These are phyloP conservation scores for Gnomoniopsis sp. DNA, from an alignment of 2,329 filamentous ascomycete genomes.

Conservation along the genomic window DNA sequence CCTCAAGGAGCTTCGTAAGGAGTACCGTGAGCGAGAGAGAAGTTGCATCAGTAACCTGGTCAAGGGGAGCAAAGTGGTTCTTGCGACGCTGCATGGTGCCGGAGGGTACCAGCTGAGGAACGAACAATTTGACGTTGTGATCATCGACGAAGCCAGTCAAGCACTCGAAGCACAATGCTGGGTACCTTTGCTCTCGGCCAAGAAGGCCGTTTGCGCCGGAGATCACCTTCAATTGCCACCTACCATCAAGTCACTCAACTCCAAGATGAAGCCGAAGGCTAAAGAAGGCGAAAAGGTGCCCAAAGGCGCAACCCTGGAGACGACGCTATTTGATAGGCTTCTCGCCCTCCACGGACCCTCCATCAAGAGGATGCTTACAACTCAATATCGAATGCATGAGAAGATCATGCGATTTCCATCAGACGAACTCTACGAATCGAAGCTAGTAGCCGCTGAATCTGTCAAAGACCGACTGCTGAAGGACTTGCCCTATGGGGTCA, in stretches of 20 bases:
- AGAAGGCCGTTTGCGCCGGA: constrained; percentile 85
- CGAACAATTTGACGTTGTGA: constrained; percentile 85
- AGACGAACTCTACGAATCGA: constrained; percentile 77
- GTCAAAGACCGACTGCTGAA: constrained; percentile 74
- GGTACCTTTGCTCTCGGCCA: constrained; percentile 79
- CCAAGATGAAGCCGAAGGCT: constrained; percentile 36
- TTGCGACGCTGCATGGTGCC: constrained; percentile 89
- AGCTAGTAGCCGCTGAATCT: constrained; percentile 74
- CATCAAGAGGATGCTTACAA: constrained; percentile 94
- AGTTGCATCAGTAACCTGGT: constrained; percentile 77
- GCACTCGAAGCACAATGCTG: constrained; percentile 96
- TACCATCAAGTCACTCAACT: constrained; percentile 79
- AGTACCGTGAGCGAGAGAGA: constrained; percentile 81
- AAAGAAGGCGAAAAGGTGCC: constrained; percentile 32
- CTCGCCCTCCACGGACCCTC: constrained; percentile 73
- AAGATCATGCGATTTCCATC: constrained; percentile 95
- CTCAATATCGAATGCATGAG: constrained; percentile 97
- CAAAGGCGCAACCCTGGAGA: constrained; percentile 67
- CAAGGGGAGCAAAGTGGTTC: constrained; percentile 75
- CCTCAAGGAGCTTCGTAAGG: constrained; percentile 78
- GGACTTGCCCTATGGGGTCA: constrained; percentile 73
- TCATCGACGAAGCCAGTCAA: constrained; percentile 95
- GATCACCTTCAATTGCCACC: constrained; percentile 93
- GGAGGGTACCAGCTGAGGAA: constrained; percentile 79
- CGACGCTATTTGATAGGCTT: constrained; percentile 89